Conservation (phyloP, 495 filamentous ascomycete genomes). For the Talaromyces borbonicus region DNA sequence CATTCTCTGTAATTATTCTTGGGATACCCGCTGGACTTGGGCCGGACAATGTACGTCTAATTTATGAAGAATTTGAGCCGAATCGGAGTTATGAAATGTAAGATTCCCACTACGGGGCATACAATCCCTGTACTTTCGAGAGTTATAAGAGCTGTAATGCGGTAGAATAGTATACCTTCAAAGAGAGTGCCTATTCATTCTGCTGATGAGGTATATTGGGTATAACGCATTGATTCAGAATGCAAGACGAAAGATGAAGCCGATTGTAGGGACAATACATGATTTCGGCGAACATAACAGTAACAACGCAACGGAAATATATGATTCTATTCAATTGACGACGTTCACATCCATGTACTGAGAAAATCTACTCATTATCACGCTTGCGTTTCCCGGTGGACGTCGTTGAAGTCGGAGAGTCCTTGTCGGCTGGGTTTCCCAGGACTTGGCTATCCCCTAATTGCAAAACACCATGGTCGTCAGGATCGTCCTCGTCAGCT, state of each 20-base stretch:
- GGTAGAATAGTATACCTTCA: no score
- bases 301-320: no score
- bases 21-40: conserved; percentile 1
- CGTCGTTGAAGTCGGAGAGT: conserved; percentile 2
- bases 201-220: neutral
- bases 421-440: conserved; percentile 14
- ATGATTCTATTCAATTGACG: no score
- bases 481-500: conserved; percentile 25
- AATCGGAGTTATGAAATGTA: neutral
- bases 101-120: no score
- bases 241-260: neutral
- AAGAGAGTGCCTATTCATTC: neutral
- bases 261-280: no score
- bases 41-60: conserved; percentile 3
- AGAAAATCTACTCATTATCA: conserved; percentile 16
- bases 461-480: conserved; percentile 26
- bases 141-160: no score
- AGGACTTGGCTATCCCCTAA: conserved; percentile 23
- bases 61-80: neutral
- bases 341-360: no score
- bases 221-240: neutral
- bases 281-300: no score
- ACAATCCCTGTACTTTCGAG: no score
- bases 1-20: neutral
- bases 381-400: conserved; percentile 27